These are phyloP conservation scores for Marasmius fiardii DNA, from an alignment of 1,284 basidiomycete genomes.

Conservation along the genomic window DNA sequence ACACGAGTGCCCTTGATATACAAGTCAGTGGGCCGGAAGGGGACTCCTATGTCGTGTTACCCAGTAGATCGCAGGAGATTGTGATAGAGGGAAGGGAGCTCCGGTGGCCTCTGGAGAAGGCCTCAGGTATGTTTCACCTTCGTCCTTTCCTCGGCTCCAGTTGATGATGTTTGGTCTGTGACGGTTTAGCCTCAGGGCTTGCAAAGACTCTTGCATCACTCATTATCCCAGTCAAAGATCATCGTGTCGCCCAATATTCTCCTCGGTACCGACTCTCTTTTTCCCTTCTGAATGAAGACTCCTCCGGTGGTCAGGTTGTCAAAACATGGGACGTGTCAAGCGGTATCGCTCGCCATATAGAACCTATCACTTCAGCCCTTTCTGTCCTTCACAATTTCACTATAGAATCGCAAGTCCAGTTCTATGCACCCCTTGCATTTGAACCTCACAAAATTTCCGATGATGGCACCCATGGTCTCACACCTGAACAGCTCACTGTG, in stretches of 20 bases:
- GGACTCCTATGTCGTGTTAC: constrained; percentile 3
- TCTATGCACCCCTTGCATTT: constrained; percentile 88
- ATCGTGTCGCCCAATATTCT: constrained; percentile 71
- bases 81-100: constrained; percentile 5
- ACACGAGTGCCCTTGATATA: constrained; percentile 32
- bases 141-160: background rate
- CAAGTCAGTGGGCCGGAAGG: constrained; percentile 18
- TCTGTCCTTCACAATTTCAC: constrained; percentile 82
- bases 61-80: background rate
- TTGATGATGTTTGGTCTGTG: background rate
- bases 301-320: constrained; percentile 59
- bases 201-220: constrained; percentile 41
- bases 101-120: background rate
- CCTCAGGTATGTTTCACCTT: constrained; percentile 1
- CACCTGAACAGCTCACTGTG: constrained; percentile 79
- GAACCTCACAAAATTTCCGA: constrained; percentile 44
- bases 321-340: constrained; percentile 70
- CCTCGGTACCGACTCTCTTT: constrained; percentile 79
- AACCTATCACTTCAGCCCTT: constrained; percentile 62
- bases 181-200: constrained; percentile 21
- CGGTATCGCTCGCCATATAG: constrained; percentile 69
- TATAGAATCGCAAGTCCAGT: constrained; percentile 92
- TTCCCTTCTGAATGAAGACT: constrained; percentile 85
- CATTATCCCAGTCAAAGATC: constrained; percentile 49
- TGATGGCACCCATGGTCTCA: constrained; percentile 52